A percentile compares a stretch with the other conserved stretches of the same genome.
Evolutionary conservation across 1,284 basidiomycete species (phyloP).

Genomic region (Ustilago crameri): DNA sequence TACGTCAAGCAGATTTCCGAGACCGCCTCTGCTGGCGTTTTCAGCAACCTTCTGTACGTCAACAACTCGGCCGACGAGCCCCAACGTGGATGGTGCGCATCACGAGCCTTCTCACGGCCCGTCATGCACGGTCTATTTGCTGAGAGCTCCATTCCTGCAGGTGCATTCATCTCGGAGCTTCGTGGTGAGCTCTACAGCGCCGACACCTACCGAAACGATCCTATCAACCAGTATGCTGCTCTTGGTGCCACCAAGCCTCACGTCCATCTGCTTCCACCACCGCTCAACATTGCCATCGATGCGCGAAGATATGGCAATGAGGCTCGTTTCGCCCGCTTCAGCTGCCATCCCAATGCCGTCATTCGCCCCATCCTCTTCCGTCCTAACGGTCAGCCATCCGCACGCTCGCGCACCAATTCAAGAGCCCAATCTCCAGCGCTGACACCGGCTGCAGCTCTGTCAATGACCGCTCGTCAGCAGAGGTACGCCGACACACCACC

Average conservation of each 20-base stretch:
- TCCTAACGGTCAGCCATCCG: constrained; percentile 26
- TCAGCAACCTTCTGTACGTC: constrained; percentile 56
- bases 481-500: constrained; percentile 49
- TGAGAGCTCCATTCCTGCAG: constrained; percentile 65
- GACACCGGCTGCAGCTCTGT: not conserved
- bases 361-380: constrained; percentile 79
- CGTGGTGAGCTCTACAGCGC: constrained; percentile 67
- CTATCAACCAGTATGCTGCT: constrained; percentile 72
- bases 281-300: constrained; percentile 84
- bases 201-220: constrained; percentile 69
- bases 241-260: constrained; percentile 74
- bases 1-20: constrained; percentile 65
- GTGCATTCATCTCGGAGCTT: constrained; percentile 68
- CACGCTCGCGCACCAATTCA: constrained; percentile 36
- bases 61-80: constrained; percentile 53
- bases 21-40: constrained; percentile 59
- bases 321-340: constrained; percentile 80
- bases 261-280: constrained; percentile 83
- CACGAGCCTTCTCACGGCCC: constrained; percentile 68
- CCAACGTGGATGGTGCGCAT: constrained; percentile 68
- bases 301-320: constrained; percentile 81
- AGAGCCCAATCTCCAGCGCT: constrained; percentile 30
- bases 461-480: constrained; percentile 17
- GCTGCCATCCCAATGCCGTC: constrained; percentile 90
- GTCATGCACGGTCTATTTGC: constrained; percentile 70